A percentile compares a stretch with the other conserved stretches of the same genome.
These are phyloP conservation scores for Marchantia paleacea DNA, from an alignment of 225 moss, liverwort and hornwort genomes.

Conservation along the genomic window DNA sequence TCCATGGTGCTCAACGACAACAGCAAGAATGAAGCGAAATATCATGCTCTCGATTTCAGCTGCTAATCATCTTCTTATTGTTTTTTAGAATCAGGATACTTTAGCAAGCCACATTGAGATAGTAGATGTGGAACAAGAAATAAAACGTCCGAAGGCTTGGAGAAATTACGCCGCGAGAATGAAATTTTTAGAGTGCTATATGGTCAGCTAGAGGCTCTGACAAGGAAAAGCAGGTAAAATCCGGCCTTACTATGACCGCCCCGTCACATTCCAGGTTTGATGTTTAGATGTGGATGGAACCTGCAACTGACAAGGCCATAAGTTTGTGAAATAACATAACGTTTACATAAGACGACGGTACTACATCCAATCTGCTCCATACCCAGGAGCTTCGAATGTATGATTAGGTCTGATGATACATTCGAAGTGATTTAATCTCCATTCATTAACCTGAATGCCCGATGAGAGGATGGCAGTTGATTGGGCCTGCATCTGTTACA, in stretches of 20 bases:
- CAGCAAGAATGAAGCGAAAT: not conserved
- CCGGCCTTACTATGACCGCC: not conserved
- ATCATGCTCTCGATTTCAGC: not conserved
- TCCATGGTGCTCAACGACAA: not conserved
- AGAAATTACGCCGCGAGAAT: slow-evolving; percentile 40
- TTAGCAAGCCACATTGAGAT: slow-evolving; percentile 41
- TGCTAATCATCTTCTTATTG: not conserved
- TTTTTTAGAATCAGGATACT: slow-evolving; percentile 28
- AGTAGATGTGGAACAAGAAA: slow-evolving; percentile 13
- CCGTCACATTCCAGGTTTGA: not conserved
- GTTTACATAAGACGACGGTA: not conserved
- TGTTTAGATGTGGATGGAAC: not conserved
- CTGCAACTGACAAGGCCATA: not conserved
- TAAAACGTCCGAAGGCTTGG: slow-evolving; percentile 9
- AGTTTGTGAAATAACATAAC: not conserved
- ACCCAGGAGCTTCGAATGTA: too few species aligned
- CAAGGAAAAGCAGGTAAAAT: slow-evolving; percentile 32
- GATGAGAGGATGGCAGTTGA: too few species aligned
- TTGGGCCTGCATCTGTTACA: too few species aligned
- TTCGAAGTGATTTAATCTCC: too few species aligned
- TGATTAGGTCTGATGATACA: too few species aligned
- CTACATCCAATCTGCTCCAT: not conserved
- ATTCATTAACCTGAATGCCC: too few species aligned
- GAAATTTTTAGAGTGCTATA: slow-evolving; percentile 41
- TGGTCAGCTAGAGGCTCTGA: slow-evolving; percentile 32